A percentile compares a stretch with the other conserved stretches of the same genome.
phyloP scores from a whole-genome alignment of 2,329 filamentous ascomycete species.

The Calonectria pteridis region DNA sequence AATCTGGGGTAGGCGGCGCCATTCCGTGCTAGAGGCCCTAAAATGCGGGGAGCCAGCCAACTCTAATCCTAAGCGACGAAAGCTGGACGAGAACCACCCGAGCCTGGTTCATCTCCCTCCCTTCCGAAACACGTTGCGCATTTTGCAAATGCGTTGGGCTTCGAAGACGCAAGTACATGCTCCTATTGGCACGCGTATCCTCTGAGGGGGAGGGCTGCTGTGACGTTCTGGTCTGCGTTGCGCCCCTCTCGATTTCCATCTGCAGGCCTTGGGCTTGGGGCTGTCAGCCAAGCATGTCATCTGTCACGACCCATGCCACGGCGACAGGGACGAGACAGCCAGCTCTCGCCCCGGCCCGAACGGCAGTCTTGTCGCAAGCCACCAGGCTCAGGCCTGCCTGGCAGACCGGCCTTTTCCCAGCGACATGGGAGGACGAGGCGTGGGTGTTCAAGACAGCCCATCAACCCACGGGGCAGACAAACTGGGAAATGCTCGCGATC shows the following conservation, averaged over 20 bases:
- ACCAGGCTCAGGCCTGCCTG: background rate
- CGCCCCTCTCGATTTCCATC: background rate
- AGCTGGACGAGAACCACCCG: background rate
- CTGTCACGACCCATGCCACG: background rate
- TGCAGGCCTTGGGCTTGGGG: background rate
- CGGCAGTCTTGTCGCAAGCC: slow-evolving; percentile 2
- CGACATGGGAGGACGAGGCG: background rate
- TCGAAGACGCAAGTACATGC: background rate
- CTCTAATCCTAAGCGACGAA: slow-evolving; percentile 6
- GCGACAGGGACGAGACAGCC: background rate
- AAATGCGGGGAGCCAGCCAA: slow-evolving; percentile 7
- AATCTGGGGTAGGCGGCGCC: slow-evolving; percentile 9
- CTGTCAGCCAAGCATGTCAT: slow-evolving; percentile 1
- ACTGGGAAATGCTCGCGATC: slow-evolving; percentile 24
- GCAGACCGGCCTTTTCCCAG: background rate
- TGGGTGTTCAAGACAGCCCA: background rate
- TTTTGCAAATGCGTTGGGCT: background rate
- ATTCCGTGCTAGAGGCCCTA: slow-evolving; percentile 3
- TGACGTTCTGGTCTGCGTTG: background rate
- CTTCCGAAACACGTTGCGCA: background rate
- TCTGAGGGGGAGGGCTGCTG: background rate
- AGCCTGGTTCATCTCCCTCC: background rate
- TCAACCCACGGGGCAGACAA: slow-evolving; percentile 2
- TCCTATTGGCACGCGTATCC: background rate
- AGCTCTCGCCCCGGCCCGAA: slow-evolving; percentile 5